A percentile compares a stretch with the other conserved stretches of the same genome.
phyloP scores from a whole-genome alignment of 768 basidiomycete genomes.

The Phlebiopsis gigantea region DNA sequence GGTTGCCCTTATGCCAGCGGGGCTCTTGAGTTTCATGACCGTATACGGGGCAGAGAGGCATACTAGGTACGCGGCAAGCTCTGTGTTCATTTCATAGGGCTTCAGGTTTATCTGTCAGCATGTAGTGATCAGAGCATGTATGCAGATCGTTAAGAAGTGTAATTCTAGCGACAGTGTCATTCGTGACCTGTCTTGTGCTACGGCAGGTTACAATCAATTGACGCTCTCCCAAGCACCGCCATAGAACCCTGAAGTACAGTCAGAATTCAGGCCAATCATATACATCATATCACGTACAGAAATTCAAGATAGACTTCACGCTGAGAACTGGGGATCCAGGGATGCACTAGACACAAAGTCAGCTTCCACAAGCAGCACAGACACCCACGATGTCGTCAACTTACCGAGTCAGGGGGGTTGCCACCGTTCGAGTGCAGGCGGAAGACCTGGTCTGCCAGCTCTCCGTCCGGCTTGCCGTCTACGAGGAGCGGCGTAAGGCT shows the following conservation, averaged over 20 bases:
- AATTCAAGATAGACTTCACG: conserved; percentile 47
- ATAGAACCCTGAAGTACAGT: background rate
- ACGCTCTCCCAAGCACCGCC: background rate
- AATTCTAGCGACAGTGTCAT: too few relatives aligned
- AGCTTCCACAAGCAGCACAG: conserved; percentile 27
- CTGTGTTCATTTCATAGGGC: too few relatives aligned
- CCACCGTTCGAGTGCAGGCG: conserved; percentile 48
- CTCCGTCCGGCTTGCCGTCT: conserved; percentile 35
- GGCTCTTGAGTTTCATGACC: too few relatives aligned
- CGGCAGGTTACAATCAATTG: too few relatives aligned
- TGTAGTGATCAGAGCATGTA: too few relatives aligned
- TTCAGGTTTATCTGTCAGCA: too few relatives aligned
- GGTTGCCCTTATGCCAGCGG: too few relatives aligned
- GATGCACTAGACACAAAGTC: conserved; percentile 15
- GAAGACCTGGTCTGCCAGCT: conserved; percentile 44
- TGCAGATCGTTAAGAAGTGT: too few relatives aligned
- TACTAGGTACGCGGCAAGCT: too few relatives aligned
- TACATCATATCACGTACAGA: conserved; percentile 35
- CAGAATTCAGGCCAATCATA: too few relatives aligned
- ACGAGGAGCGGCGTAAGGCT: conserved; percentile 30
- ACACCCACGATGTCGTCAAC: background rate
- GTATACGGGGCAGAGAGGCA: too few relatives aligned
- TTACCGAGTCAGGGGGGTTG: conserved; percentile 38
- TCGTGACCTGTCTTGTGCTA: too few relatives aligned
- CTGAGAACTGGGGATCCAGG: conserved; percentile 34